Evolutionary conservation across 2,329 filamentous ascomycete genomes (phyloP).

Genomic region (Bipolaris sorokiniana): DNA sequence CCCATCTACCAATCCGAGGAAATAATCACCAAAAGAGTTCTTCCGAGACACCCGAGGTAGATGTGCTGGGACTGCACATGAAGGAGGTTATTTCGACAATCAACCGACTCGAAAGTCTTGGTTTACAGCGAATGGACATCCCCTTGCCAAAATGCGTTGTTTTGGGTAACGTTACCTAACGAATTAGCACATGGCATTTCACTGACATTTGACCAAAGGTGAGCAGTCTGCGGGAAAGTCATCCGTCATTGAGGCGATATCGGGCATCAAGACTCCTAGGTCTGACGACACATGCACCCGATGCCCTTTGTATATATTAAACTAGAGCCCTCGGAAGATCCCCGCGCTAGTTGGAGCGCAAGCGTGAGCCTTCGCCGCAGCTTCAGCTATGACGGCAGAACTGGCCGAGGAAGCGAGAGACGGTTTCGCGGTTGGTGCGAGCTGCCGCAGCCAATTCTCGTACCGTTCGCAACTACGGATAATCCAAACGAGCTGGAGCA

Average conservation of each 20-base stretch:
- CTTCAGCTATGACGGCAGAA: conserved; percentile 60
- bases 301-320: conserved; percentile 82
- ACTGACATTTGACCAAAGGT: conserved; percentile 16
- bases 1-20: not conserved
- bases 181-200: not conserved
- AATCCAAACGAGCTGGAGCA: conserved; percentile 69
- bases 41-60: conserved; percentile 13
- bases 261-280: conserved; percentile 73
- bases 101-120: conserved; percentile 69
- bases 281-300: conserved; percentile 77
- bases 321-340: conserved; percentile 61
- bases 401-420: conserved; percentile 53
- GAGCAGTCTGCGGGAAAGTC: conserved; percentile 88
- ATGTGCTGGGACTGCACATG: conserved; percentile 63
- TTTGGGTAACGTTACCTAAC: conserved; percentile 59
- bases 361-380: conserved; percentile 68
- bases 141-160: conserved; percentile 80
- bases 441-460: conserved; percentile 49
- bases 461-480: conserved; percentile 68
- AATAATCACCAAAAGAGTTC: not conserved
- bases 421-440: conserved; percentile 68
- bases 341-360: conserved; percentile 65
- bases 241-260: conserved; percentile 58
- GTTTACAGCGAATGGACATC: conserved; percentile 70
- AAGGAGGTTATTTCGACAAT: conserved; percentile 71